Conservation (phyloP, 2,329 filamentous ascomycete genomes). For the Diaporthe sp. region DNA sequence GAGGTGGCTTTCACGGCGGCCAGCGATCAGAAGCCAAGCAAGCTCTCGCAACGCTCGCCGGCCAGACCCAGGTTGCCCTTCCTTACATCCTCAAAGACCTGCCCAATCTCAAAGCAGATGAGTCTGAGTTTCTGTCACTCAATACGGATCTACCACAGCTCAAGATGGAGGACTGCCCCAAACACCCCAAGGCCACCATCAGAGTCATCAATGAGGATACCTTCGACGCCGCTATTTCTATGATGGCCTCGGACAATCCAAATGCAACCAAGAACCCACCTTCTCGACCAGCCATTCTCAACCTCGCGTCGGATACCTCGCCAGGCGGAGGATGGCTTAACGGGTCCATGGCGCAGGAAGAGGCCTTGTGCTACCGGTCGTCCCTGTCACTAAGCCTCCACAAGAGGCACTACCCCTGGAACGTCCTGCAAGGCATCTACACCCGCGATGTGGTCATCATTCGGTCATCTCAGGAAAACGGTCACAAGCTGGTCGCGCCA, state of each 20-base stretch:
- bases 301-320: slow-evolving; percentile 71
- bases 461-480: slow-evolving; percentile 45
- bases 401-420: slow-evolving; percentile 46
- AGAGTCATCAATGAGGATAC: slow-evolving; percentile 70
- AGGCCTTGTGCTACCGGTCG: slow-evolving; percentile 76
- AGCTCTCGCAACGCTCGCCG: slow-evolving; percentile 58
- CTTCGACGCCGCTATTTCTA: slow-evolving; percentile 66
- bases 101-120: slow-evolving; percentile 55
- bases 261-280: slow-evolving; percentile 12
- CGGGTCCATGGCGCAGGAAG: slow-evolving; percentile 77
- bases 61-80: slow-evolving; percentile 62
- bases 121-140: slow-evolving; percentile 56
- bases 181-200: slow-evolving; percentile 53
- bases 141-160: slow-evolving; percentile 55
- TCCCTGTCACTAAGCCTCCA: slow-evolving; percentile 65
- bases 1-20: slow-evolving; percentile 9
- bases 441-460: slow-evolving; percentile 52
- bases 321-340: slow-evolving; percentile 76
- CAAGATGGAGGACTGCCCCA: slow-evolving; percentile 58
- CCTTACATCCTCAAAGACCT: slow-evolving; percentile 61
- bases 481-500: slow-evolving; percentile 47
- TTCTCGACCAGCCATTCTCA: slow-evolving; percentile 70
- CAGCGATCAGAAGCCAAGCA: slow-evolving; percentile 18
- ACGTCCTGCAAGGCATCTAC: slow-evolving; percentile 47
- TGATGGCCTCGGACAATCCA: neutral